Percentiles rank a stretch among this genome's conserved stretches.
phyloP scores from a whole-genome alignment of 352 stramenopile genomes.

The Nannochloropsis limnetica region DNA sequence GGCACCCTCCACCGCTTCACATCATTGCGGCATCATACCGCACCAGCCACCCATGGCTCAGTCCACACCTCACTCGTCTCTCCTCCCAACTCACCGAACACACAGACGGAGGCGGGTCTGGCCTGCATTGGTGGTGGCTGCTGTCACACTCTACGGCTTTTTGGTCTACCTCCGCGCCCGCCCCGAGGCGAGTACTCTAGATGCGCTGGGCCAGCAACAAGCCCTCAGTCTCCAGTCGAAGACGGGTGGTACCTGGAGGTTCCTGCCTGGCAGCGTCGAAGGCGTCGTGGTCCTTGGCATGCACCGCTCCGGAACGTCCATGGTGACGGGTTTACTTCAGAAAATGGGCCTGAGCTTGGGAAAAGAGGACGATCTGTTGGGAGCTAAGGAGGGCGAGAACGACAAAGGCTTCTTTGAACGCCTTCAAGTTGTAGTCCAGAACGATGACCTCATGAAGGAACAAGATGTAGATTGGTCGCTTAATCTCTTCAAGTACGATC shows the following conservation, averaged over 20 bases:
- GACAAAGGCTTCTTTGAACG: conserved; percentile 67
- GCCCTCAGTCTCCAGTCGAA: neutral
- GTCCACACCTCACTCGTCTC: neutral
- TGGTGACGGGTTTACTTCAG: conserved; percentile 60
- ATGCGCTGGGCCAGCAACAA: neutral
- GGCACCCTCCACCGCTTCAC: neutral
- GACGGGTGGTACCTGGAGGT: neutral
- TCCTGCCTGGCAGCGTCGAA: neutral
- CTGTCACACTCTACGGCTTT: neutral
- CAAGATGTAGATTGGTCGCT: conserved; percentile 58
- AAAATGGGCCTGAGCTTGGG: conserved; percentile 41
- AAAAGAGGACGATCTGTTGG: neutral
- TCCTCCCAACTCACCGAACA: neutral
- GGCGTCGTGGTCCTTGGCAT: conserved; percentile 61
- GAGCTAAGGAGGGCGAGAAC: conserved; percentile 57
- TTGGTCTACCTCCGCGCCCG: neutral
- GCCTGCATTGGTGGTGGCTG: neutral
- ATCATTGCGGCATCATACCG: neutral
- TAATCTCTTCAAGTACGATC: conserved; percentile 57
- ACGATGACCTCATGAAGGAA: conserved; percentile 61
- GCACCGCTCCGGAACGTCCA: conserved; percentile 61
- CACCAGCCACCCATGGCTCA: too few species aligned
- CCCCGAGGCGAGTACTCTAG: neutral
- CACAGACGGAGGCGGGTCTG: neutral
- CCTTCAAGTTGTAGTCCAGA: conserved; percentile 61